Conservation (phyloP, 148 eudicot species). For the Heliamphora exappendiculata region DNA sequence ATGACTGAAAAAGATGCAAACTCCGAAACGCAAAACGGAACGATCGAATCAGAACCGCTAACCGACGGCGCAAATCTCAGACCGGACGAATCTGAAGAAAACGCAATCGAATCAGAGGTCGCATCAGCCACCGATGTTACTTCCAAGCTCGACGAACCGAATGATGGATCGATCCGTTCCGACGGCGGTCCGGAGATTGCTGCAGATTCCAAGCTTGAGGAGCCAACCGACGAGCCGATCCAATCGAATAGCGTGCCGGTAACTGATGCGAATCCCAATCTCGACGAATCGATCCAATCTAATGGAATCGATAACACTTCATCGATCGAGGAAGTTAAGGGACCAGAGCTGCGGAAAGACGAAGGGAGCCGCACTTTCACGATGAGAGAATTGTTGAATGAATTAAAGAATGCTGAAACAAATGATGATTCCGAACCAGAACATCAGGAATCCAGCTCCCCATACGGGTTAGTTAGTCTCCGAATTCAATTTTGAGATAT, state of each 20-base stretch:
- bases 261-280: constrained; percentile 11
- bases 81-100: neutral
- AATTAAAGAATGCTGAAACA: constrained; percentile 50
- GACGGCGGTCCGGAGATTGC: constrained; percentile 18
- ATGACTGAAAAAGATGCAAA: constrained; percentile 26
- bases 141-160: constrained; percentile 12
- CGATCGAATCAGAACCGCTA: constrained; percentile 18
- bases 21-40: constrained; percentile 23
- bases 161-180: constrained; percentile 7
- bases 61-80: constrained; percentile 13
- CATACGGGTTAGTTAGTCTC: constrained; percentile 39
- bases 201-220: constrained; percentile 6
- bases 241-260: constrained; percentile 8
- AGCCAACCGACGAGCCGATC: neutral
- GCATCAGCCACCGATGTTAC: constrained; percentile 17
- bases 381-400: constrained; percentile 76
- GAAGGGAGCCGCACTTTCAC: constrained; percentile 49
- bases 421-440: constrained; percentile 21
- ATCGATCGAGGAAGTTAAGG: neutral
- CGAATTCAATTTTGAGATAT: neutral
- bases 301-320: constrained; percentile 8
- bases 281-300: constrained; percentile 15
- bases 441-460: constrained; percentile 34
- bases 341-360: constrained; percentile 25
- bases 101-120: constrained; percentile 14